Evolutionary conservation across 1,284 basidiomycete genomes (phyloP).

Genomic region (Ustilago trichophora): DNA sequence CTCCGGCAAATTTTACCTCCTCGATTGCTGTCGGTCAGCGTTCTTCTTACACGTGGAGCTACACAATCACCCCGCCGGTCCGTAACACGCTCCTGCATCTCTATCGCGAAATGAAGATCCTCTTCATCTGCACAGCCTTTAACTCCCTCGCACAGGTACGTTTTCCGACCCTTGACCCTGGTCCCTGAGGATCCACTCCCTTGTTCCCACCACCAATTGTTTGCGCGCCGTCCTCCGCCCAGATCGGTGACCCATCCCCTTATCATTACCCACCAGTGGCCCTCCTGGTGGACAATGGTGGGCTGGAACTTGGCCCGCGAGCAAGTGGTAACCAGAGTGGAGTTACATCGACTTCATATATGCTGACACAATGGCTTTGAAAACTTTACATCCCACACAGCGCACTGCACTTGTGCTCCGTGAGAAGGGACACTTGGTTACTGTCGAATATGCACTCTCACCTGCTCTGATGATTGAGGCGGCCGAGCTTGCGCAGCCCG

Average conservation of each 20-base stretch:
- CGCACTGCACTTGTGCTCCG: slow-evolving; percentile 64
- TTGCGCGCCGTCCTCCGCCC: too few relatives aligned
- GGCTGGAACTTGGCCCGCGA: too few relatives aligned
- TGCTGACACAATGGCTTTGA: background rate
- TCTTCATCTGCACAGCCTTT: slow-evolving; percentile 69
- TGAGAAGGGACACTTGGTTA: slow-evolving; percentile 65
- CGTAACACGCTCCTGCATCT: too few relatives aligned
- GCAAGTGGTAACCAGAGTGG: too few relatives aligned
- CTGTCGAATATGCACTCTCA: slow-evolving; percentile 67
- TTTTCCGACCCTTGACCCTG: background rate
- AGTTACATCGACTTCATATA: too few relatives aligned
- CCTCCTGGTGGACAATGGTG: too few relatives aligned
- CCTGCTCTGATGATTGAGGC: slow-evolving; percentile 68
- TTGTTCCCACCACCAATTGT: background rate
- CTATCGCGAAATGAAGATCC: slow-evolving; percentile 53
- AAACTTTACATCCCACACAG: slow-evolving; percentile 5
- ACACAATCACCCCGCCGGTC: too few relatives aligned
- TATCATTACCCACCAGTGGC: too few relatives aligned
- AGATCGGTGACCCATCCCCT: too few relatives aligned
- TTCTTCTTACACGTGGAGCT: too few relatives aligned
- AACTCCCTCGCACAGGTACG: slow-evolving; percentile 65
- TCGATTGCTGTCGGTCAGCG: too few relatives aligned
- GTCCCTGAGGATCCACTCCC: background rate
- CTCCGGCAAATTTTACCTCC: background rate
- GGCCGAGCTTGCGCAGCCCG: slow-evolving; percentile 65